A percentile compares a stretch with the other conserved stretches of the same genome.
These are phyloP conservation scores for Bertia moriformis DNA, from an alignment of 2,329 filamentous ascomycete genomes.

Conservation along the genomic window DNA sequence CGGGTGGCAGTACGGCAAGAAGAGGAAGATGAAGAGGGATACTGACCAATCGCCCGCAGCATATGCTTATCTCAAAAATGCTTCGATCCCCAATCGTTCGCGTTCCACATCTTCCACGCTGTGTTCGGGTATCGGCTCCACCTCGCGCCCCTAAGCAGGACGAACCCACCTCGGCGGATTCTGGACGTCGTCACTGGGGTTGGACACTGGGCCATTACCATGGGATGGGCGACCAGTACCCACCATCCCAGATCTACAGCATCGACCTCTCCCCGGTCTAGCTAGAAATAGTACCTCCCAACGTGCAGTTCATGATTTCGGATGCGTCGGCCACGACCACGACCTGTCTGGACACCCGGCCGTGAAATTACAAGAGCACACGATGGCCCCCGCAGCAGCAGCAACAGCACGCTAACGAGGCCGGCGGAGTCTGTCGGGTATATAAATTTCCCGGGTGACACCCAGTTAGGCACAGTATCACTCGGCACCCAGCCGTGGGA, in stretches of 20 bases:
- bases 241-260: constrained; percentile 40
- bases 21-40: too few species aligned
- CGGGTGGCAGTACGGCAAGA: constrained; percentile 19
- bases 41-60: too few species aligned
- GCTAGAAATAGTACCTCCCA: constrained; percentile 50
- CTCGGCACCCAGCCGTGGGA: constrained; percentile 19
- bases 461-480: too few species aligned
- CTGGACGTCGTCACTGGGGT: constrained; percentile 29
- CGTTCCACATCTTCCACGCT: background rate
- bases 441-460: too few species aligned
- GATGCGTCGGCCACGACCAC: constrained; percentile 38
- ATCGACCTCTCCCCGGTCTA: constrained; percentile 58
- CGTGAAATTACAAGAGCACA: too few species aligned
- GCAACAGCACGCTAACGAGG: too few species aligned
- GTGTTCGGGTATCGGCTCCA: constrained; percentile 23
- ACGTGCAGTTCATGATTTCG: constrained; percentile 62
- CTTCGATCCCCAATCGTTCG: too few species aligned
- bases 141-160: constrained; percentile 24
- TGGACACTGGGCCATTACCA: constrained; percentile 53
- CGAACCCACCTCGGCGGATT: constrained; percentile 17
- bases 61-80: too few species aligned
- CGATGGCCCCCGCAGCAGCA: background rate
- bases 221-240: constrained; percentile 50
- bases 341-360: too few species aligned
- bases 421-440: too few species aligned